phyloP scores from a whole-genome alignment of 202 grass and related monocot species.

The Eragrostis tef region DNA sequence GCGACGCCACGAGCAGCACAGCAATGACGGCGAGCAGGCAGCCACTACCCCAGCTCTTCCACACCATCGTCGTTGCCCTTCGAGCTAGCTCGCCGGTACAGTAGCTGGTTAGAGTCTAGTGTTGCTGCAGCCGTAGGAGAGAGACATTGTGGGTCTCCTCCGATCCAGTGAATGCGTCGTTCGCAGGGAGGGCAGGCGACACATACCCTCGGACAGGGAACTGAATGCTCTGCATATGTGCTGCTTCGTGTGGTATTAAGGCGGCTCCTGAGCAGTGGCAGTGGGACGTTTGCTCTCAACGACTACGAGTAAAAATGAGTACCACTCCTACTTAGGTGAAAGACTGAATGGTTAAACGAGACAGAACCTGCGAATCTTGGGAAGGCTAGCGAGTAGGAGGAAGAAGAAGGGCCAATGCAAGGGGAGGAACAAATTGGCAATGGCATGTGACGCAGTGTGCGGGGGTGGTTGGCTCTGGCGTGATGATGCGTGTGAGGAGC shows the following conservation, averaged over 20 bases:
- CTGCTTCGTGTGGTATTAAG: conserved; percentile 3
- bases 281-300: neutral
- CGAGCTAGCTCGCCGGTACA: too few relatives aligned
- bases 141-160: too few relatives aligned
- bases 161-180: conserved; percentile 22
- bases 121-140: neutral
- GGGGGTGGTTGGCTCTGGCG: neutral
- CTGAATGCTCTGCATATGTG: conserved; percentile 41
- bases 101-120: neutral
- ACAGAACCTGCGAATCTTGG: neutral
- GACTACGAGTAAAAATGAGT: conserved; percentile 1
- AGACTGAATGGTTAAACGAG: neutral
- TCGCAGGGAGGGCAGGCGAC: neutral
- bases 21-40: neutral
- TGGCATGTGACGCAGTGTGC: conserved; percentile 29
- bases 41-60: conserved; percentile 44
- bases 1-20: neutral
- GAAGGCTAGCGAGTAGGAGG: neutral
- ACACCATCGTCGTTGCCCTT: conserved; percentile 21
- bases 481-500: conserved; percentile 48
- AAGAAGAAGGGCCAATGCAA: conserved; percentile 2
- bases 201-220: conserved; percentile 16
- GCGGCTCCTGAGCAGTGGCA: conserved; percentile 20
- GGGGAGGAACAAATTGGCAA: conserved; percentile 2
- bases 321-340: neutral